These are phyloP conservation scores for Cryomyces minteri DNA, from an alignment of 495 filamentous ascomycete species.

Conservation along the genomic window DNA sequence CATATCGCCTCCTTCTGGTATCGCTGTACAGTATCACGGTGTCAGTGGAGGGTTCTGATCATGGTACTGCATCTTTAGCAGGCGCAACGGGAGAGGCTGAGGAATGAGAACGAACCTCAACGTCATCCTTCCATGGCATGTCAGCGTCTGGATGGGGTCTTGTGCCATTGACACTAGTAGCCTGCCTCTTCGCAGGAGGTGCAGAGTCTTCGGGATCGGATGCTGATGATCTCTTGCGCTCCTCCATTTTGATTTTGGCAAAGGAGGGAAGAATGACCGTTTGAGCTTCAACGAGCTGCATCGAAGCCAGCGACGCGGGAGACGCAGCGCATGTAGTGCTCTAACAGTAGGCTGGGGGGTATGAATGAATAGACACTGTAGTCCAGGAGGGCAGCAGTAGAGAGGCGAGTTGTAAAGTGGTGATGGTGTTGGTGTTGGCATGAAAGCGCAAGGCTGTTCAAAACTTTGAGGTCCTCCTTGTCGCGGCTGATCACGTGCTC, in stretches of 20 bases:
- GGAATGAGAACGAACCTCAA: slow-evolving; percentile 51
- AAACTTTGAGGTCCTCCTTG: no score
- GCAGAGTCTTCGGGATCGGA: slow-evolving; percentile 57
- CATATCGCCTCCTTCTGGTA: slow-evolving; percentile 97
- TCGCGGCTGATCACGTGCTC: no score
- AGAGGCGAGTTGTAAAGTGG: no score
- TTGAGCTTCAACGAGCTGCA: background rate
- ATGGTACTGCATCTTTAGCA: background rate
- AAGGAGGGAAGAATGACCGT: slow-evolving; percentile 31
- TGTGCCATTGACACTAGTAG: slow-evolving; percentile 47
- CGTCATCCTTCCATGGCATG: slow-evolving; percentile 60
- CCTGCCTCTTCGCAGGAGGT: slow-evolving; percentile 74
- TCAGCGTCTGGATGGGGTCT: slow-evolving; percentile 62
- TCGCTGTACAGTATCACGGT: slow-evolving; percentile 31
- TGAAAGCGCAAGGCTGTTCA: no score
- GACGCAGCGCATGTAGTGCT: no score
- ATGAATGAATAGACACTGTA: no score
- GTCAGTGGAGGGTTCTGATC: background rate
- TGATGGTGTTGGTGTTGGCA: no score
- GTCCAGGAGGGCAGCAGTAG: no score
- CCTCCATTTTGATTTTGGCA: slow-evolving; percentile 82
- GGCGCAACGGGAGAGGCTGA: background rate
- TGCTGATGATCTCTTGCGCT: slow-evolving; percentile 78
- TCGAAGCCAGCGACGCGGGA: background rate
- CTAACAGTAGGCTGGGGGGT: no score